Conservation (phyloP, 2,329 filamentous ascomycete species). For the Fusarium dimerum region DNA sequence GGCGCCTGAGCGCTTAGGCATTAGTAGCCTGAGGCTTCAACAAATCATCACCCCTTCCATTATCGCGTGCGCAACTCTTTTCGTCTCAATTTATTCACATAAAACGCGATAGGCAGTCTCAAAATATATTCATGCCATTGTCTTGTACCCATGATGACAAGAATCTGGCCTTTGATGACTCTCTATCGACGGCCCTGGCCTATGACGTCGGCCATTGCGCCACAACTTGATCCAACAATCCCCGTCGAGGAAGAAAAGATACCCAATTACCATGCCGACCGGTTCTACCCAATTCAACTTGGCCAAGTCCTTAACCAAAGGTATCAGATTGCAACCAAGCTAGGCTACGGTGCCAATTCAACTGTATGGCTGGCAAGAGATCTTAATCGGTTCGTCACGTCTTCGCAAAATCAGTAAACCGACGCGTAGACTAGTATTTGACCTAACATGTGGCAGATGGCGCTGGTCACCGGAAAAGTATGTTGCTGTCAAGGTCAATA, state of each 20-base stretch:
- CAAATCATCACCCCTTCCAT: too few species aligned
- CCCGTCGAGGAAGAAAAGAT: slow-evolving; percentile 21
- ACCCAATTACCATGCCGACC: slow-evolving; percentile 8
- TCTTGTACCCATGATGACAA: not conserved
- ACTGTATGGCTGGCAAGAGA: slow-evolving; percentile 29
- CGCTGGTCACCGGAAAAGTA: slow-evolving; percentile 25
- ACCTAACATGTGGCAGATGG: slow-evolving; percentile 11
- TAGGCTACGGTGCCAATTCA: slow-evolving; percentile 21
- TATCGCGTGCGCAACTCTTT: too few species aligned
- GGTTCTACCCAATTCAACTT: slow-evolving; percentile 18
- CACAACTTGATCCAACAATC: slow-evolving; percentile 10
- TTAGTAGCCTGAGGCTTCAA: too few species aligned
- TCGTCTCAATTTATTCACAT: too few species aligned
- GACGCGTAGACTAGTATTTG: not conserved
- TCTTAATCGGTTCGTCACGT: slow-evolving; percentile 10
- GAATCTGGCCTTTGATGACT: not conserved
- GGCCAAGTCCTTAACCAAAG: slow-evolving; percentile 16
- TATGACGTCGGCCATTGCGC: slow-evolving; percentile 6
- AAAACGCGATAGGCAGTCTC: too few species aligned
- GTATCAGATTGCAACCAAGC: slow-evolving; percentile 24
- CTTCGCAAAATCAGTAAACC: not conserved
- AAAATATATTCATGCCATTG: too few species aligned
- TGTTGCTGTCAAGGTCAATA: slow-evolving; percentile 24
- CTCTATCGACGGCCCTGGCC: slow-evolving; percentile 9
- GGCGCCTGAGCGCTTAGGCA: too few species aligned